These are phyloP conservation scores for Hypoxylon sp. DNA, from an alignment of 2,329 filamentous ascomycete genomes.

Conservation along the genomic window DNA sequence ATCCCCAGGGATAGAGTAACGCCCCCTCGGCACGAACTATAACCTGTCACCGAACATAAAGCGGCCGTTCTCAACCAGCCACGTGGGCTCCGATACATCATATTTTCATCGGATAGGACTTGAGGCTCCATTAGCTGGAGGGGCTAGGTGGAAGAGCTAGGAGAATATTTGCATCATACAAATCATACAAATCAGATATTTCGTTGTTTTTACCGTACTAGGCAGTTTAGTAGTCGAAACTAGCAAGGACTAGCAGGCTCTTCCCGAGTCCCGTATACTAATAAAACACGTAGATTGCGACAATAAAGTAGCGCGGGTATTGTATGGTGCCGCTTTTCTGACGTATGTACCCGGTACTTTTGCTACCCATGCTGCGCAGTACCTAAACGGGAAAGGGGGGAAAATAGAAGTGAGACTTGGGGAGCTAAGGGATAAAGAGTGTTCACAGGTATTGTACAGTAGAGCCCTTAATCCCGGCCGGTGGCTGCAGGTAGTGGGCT, in stretches of 20 bases:
- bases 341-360: constrained; percentile 36
- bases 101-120: constrained; percentile 14
- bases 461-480: constrained; percentile 23
- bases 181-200: constrained; percentile 23
- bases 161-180: constrained; percentile 37
- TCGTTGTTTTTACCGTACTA: constrained; percentile 15
- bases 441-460: background rate
- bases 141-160: constrained; percentile 21
- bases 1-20: constrained; percentile 6
- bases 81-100: constrained; percentile 35
- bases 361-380: constrained; percentile 31
- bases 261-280: constrained; percentile 1
- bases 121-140: constrained; percentile 20
- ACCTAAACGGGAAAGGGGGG: constrained; percentile 38
- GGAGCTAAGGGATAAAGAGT: constrained; percentile 4
- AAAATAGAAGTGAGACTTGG: background rate
- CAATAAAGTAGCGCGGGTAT: constrained; percentile 24
- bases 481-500: constrained; percentile 34
- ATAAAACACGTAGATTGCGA: constrained; percentile 26
- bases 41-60: constrained; percentile 19
- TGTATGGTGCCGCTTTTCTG: constrained; percentile 20
- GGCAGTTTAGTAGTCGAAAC: constrained; percentile 1
- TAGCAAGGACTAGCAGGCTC: background rate
- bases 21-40: background rate
- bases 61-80: constrained; percentile 16